phyloP scores from a whole-genome alignment of 192 early-diverging fungal species.

The Dissophora globulifera region DNA sequence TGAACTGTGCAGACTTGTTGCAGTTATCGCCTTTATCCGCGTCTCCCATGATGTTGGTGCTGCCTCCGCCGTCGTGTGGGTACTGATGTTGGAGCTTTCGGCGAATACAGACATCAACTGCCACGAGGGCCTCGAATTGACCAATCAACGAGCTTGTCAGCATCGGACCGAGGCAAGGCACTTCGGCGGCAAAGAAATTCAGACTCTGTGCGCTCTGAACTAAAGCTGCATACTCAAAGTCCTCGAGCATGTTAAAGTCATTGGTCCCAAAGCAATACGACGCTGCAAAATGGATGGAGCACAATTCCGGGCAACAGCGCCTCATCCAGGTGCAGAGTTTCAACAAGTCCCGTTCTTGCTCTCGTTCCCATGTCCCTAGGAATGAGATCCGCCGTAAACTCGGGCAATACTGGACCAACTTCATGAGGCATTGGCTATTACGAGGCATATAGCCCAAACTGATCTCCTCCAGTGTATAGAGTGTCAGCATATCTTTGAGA shows the following conservation, averaged over 20 bases:
- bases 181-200: slow-evolving; percentile 19
- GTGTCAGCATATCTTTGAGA: slow-evolving; percentile 12
- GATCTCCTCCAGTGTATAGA: slow-evolving; percentile 35
- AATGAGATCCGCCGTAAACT: slow-evolving; percentile 27
- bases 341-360: slow-evolving; percentile 20
- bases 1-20: not conserved
- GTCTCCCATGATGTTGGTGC: not conserved
- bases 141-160: slow-evolving; percentile 31
- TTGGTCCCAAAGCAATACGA: slow-evolving; percentile 21
- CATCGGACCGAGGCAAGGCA: slow-evolving; percentile 8
- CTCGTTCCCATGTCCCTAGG: slow-evolving; percentile 27
- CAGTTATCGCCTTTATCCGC: not conserved
- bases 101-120: slow-evolving; percentile 26
- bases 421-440: slow-evolving; percentile 19
- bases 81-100: slow-evolving; percentile 2
- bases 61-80: slow-evolving; percentile 23
- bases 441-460: slow-evolving; percentile 20
- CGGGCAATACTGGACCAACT: slow-evolving; percentile 20
- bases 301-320: slow-evolving; percentile 15
- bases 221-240: slow-evolving; percentile 28
- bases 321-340: slow-evolving; percentile 10
- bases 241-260: slow-evolving; percentile 21
- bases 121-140: slow-evolving; percentile 14
- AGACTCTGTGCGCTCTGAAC: slow-evolving; percentile 12
- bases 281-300: slow-evolving; percentile 24